Evolutionary conservation across 1,139 yeast species (phyloP), one percentile per base, ranked within the genome.

Genomic region (Saccharomyces hybrid): DNA sequence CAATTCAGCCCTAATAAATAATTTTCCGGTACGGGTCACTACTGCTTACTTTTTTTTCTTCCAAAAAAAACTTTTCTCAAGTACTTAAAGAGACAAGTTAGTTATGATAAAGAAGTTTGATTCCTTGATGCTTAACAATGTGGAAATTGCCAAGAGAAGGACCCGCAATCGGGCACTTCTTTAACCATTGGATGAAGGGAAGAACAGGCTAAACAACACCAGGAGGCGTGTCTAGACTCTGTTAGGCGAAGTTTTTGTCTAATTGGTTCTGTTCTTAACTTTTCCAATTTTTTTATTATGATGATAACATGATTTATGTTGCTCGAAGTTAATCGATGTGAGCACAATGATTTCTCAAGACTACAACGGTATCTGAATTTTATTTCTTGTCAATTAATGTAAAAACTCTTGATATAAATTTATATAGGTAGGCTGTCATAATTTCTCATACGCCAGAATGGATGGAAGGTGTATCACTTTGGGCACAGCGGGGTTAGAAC

Each of bases 321-420:
- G 79, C 85, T 79, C 74, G 81, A 81, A 80, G 84, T 71, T 73
- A 67, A 42, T 49, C 51, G 64, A 67, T 84, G 90, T 82, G 81
- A 79, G 88, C 86, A 80, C 85, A 80, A 64, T 73, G 84, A 81
- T 81, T 82, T 82, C 85, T 83, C 85, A 83, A 83, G 97, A 91
- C 98, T 90, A 90, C 97, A 90, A 90, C 98, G 98, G 98, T 90
- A 90, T 90, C 98, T 90, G 98, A 90, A 55, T 44, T 51, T 52
- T 26, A 29, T 26, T 28, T 29, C 28, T 28, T 47, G 13, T 20
- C 26, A 29, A n/a, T n/a, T 29, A 11, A 5, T 25, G 29, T 34
- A 27, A 16, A 27, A 44, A 27, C n/a, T 25, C 38, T 49, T 23
- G 20, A 9, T 25, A 1, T n/a, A 49, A 1, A 29, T 48, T 2